These are phyloP conservation scores for Colletotrichum melonis DNA, from an alignment of 2,329 filamentous ascomycete genomes.

Conservation along the genomic window DNA sequence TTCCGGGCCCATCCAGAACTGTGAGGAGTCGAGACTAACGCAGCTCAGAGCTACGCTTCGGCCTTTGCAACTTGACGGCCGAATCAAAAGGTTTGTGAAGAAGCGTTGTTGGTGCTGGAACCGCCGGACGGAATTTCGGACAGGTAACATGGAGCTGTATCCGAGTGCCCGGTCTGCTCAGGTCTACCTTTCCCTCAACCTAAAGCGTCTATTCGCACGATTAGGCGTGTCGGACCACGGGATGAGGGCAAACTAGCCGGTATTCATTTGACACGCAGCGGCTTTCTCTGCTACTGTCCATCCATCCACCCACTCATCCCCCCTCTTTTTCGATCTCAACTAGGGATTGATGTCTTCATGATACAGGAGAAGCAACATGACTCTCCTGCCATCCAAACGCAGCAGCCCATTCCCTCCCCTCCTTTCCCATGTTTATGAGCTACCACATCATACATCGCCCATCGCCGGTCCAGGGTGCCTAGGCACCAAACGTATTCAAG, in stretches of 20 bases:
- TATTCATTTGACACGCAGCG: background rate
- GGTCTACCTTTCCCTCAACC: background rate
- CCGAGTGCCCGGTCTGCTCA: background rate
- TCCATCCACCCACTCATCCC: too few relatives aligned
- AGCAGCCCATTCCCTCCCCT: background rate
- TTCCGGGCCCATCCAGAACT: background rate
- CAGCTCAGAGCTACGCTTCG: constrained; percentile 15
- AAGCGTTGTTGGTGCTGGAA: background rate
- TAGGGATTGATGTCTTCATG: constrained; percentile 13
- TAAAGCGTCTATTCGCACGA: background rate
- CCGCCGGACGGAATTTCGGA: background rate
- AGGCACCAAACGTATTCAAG: background rate
- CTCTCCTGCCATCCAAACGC: constrained; percentile 26
- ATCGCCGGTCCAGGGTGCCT: constrained; percentile 16
- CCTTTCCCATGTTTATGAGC: background rate
- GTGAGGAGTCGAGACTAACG: background rate
- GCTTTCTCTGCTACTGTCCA: background rate
- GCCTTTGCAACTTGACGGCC: background rate
- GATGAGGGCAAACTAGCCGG: background rate
- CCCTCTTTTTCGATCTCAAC: background rate
- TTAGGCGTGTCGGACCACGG: background rate
- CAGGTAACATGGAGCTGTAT: background rate
- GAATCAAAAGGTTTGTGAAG: background rate
- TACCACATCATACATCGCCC: background rate
- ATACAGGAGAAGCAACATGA: constrained; percentile 23